These are phyloP conservation scores for Cyamopsis tetragonoloba DNA, from an alignment of 306 rosid genomes.

Conservation along the genomic window DNA sequence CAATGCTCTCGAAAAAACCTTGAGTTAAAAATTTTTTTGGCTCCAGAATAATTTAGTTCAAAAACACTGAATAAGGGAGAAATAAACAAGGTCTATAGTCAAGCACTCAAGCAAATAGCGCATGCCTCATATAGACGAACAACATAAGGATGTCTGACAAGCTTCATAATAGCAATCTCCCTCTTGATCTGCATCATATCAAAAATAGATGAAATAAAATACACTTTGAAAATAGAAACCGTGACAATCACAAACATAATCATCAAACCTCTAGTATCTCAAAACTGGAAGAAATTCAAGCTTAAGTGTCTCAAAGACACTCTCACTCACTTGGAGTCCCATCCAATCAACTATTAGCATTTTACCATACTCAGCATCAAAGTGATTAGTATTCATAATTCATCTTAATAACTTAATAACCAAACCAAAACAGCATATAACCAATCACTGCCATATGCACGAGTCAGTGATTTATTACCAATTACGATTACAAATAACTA, in stretches of 20 bases:
- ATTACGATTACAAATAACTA: neutral
- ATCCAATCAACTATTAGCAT: neutral
- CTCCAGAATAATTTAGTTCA: neutral
- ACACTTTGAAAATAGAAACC: neutral
- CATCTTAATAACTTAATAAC: neutral
- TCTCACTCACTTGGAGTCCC: neutral
- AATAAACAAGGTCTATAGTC: constrained; percentile 4
- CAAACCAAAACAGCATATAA: neutral
- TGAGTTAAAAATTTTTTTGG: neutral
- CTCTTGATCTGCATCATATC: constrained; percentile 65
- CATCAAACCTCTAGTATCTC: constrained; percentile 6
- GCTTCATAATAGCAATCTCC: constrained; percentile 91
- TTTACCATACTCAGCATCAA: neutral
- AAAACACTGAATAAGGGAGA: neutral
- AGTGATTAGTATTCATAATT: neutral
- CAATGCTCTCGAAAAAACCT: neutral
- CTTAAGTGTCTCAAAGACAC: neutral
- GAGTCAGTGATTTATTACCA: neutral
- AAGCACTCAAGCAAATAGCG: neutral
- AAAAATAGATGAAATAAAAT: neutral
- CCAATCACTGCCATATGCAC: neutral
- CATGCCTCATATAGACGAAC: constrained; percentile 86
- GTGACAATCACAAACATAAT: neutral
- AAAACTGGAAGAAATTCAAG: neutral
- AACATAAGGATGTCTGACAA: constrained; percentile 81